Evolutionary conservation across 345 rosid genomes (phyloP).

Genomic region (Euphorbia lathyris): DNA sequence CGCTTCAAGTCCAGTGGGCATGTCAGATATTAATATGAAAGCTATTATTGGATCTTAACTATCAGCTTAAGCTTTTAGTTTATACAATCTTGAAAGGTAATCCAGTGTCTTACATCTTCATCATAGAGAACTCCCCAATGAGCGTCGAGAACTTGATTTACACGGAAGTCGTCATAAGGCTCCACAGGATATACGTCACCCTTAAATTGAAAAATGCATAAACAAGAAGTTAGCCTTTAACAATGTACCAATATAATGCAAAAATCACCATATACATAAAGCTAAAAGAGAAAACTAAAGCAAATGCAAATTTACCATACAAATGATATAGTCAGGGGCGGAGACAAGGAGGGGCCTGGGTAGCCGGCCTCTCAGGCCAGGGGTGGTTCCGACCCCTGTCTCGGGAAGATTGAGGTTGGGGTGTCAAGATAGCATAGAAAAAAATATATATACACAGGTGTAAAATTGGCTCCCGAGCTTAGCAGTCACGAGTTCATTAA

Average conservation of each 20-base stretch:
- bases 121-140: constrained; percentile 88
- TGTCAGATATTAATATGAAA: too few species aligned
- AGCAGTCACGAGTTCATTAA: neutral
- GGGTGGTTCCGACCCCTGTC: too few species aligned
- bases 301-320: neutral
- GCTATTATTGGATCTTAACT: neutral
- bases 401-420: too few species aligned
- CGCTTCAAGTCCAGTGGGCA: too few species aligned
- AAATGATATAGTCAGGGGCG: too few species aligned
- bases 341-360: too few species aligned
- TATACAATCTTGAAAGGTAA: neutral
- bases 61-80: neutral
- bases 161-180: constrained; percentile 40
- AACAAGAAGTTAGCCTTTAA: constrained; percentile 7
- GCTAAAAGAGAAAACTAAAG: constrained; percentile 1
- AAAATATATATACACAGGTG: too few species aligned
- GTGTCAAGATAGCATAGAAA: too few species aligned
- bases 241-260: neutral
- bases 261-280: constrained; percentile 1
- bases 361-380: too few species aligned
- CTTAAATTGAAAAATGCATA: constrained; percentile 31
- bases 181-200: constrained; percentile 97
- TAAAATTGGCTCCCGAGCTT: too few species aligned
- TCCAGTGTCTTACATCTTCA: constrained; percentile 63
- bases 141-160: constrained; percentile 75